These are phyloP conservation scores for Pochonia chlamydosporia DNA, from an alignment of 2,329 filamentous ascomycete genomes.

Conservation along the genomic window DNA sequence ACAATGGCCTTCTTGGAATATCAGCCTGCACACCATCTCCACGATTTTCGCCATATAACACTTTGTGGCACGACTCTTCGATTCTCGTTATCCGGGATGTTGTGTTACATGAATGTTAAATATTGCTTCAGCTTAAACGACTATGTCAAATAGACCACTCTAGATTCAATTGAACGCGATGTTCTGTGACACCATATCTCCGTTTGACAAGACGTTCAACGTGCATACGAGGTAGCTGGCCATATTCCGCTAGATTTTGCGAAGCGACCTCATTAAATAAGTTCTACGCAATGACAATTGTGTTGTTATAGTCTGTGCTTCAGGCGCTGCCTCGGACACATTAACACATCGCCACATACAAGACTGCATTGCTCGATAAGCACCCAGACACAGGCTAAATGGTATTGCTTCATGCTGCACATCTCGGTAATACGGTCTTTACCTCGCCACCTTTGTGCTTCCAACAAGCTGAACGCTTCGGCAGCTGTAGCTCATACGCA, in stretches of 20 bases:
- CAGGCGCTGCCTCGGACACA: too few species aligned
- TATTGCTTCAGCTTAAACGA: neutral
- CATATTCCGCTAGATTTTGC: neutral
- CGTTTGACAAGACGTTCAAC: neutral
- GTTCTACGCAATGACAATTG: too few species aligned
- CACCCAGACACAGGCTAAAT: too few species aligned
- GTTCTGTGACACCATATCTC: too few species aligned
- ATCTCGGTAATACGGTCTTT: neutral
- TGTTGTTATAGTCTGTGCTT: too few species aligned
- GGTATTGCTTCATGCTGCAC: too few species aligned
- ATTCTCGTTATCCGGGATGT: neutral
- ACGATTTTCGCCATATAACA: too few species aligned
- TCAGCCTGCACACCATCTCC: too few species aligned
- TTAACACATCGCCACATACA: too few species aligned
- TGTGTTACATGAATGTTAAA: neutral
- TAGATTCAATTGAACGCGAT: too few species aligned
- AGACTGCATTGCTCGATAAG: neutral
- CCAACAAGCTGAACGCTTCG: neutral
- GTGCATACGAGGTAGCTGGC: neutral
- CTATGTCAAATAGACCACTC: neutral
- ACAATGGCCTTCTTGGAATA: too few species aligned
- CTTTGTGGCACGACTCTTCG: too few species aligned
- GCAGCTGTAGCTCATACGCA: neutral
- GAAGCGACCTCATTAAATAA: neutral
- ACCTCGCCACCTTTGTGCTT: neutral